These are phyloP conservation scores for Nakaseomyces kungkrabaensis DNA, from an alignment of 1,139 yeast genomes.

Conservation along the genomic window DNA sequence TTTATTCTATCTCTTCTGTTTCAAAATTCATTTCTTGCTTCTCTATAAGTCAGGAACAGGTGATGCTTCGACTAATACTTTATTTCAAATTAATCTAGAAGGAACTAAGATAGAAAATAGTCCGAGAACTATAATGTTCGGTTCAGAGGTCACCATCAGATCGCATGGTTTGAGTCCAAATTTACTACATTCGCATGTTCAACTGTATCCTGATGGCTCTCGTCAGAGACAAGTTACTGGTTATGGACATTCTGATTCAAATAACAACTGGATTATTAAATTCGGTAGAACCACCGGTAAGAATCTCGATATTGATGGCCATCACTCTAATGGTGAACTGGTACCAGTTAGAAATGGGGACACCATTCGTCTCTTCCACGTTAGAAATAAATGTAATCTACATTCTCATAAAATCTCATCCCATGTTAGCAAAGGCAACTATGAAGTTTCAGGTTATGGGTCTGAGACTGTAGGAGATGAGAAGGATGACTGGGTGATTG, in stretches of 20 bases:
- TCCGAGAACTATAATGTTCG: constrained; percentile 54
- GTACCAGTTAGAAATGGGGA: constrained; percentile 39
- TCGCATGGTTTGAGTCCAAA: constrained; percentile 69
- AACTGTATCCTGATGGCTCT: constrained; percentile 62
- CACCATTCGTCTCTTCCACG: constrained; percentile 46
- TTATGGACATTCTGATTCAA: constrained; percentile 61
- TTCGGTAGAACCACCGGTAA: constrained; percentile 33
- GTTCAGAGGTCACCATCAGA: constrained; percentile 54
- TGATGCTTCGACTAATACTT: constrained; percentile 60
- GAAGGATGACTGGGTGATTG: constrained; percentile 67
- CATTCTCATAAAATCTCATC: constrained; percentile 55
- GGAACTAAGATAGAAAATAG: constrained; percentile 44
- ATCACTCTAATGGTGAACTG: constrained; percentile 26
- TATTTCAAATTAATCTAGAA: constrained; percentile 57
- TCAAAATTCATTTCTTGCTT: constrained; percentile 70
- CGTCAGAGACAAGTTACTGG: constrained; percentile 69
- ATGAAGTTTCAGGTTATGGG: constrained; percentile 67
- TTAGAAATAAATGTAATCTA: constrained; percentile 42
- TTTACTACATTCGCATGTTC: constrained; percentile 60
- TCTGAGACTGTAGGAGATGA: constrained; percentile 43
- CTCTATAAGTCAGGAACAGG: constrained; percentile 74
- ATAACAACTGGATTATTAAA: constrained; percentile 43
- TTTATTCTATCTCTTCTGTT: constrained; percentile 55
- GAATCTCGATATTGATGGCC: constrained; percentile 19
- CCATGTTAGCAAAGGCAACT: constrained; percentile 42